Evolutionary conservation across 345 rosid species (phyloP), one percentile per base, ranked within the genome.

Genomic region (Salix purpurea): DNA sequence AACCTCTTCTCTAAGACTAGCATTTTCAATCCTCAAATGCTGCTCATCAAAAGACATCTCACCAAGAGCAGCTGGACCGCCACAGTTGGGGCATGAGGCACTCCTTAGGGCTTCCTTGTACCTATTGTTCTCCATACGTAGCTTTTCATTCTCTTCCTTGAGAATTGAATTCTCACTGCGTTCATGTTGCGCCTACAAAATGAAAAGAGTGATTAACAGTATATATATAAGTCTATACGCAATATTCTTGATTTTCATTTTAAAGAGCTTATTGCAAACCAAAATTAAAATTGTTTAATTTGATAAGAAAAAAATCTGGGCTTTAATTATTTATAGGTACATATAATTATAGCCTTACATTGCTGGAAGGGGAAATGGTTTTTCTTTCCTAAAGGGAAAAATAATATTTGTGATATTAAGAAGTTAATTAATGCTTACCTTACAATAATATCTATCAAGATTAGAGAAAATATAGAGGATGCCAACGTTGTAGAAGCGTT

Each of bases 11-110:
- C 89, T 86, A 70, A 95, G 72, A 67, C 99, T 96, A 32, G 84
- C 91, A 67, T 93, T 95, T 78, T 95, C 99, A 2, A 95, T 91
- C 82, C 99, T 90, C 84, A 91, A 58, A 75, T 95, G 97, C 42
- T 95, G 99, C 78, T 95, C 99, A n/a, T 95, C 99, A 67, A 93
- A 95, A 6, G 99, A 93, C 97, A 95, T 90, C 76, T 95, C 99
- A 7, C 99, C 99, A 4, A 90, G 85, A 58, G 96, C 89, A 0
- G 96, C 93, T 0, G 93, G 94, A 21, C 97, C 92, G 0, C 99
- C 99, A 67, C 99, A 95, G 80, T 82, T 95, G 36, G 92, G 94
- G 81, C 99, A 95, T n/a, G 97, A 81, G 26, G 94, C 88, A 52
- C 83, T 92, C 68, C 74, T 80, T 36, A 93, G 84, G 70, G 99